Evolutionary conservation across 148 eudicot species (phyloP).

Genomic region (Amaranthus hypochondriacus): DNA sequence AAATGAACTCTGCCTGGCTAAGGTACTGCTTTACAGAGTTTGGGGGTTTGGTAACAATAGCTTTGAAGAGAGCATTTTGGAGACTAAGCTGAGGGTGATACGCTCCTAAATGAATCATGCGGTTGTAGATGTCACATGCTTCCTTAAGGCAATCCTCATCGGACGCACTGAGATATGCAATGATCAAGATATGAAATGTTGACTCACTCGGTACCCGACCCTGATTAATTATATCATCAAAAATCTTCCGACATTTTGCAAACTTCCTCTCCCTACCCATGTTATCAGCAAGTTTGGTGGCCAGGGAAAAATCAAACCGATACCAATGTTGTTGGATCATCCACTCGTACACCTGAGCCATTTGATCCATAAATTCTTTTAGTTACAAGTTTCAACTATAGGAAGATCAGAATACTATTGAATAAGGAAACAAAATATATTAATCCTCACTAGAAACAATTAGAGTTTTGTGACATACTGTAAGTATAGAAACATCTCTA

Average conservation of each 20-base stretch:
- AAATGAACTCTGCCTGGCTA: constrained; percentile 83
- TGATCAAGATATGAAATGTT: constrained; percentile 71
- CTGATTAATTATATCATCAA: constrained; percentile 75
- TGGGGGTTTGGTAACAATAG: constrained; percentile 60
- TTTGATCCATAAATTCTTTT: neutral
- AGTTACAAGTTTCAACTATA: neutral
- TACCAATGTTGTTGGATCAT: constrained; percentile 89
- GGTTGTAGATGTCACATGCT: constrained; percentile 79
- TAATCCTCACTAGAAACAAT: neutral
- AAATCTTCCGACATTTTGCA: constrained; percentile 71
- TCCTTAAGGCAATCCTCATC: constrained; percentile 51
- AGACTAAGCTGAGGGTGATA: constrained; percentile 79
- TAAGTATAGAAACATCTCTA: neutral
- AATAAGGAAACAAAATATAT: neutral
- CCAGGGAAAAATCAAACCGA: constrained; percentile 78
- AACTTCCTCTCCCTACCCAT: constrained; percentile 74
- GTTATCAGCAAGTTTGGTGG: constrained; percentile 85
- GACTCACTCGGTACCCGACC: constrained; percentile 88
- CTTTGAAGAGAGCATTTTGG: constrained; percentile 82
- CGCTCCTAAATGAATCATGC: constrained; percentile 86
- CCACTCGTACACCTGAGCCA: constrained; percentile 82
- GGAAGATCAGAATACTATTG: neutral
- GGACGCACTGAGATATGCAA: constrained; percentile 77
- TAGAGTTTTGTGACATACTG: neutral
- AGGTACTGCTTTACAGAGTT: constrained; percentile 55